These are phyloP conservation scores for Penicillium waksmanii DNA, from an alignment of 495 filamentous ascomycete species.

Conservation along the genomic window DNA sequence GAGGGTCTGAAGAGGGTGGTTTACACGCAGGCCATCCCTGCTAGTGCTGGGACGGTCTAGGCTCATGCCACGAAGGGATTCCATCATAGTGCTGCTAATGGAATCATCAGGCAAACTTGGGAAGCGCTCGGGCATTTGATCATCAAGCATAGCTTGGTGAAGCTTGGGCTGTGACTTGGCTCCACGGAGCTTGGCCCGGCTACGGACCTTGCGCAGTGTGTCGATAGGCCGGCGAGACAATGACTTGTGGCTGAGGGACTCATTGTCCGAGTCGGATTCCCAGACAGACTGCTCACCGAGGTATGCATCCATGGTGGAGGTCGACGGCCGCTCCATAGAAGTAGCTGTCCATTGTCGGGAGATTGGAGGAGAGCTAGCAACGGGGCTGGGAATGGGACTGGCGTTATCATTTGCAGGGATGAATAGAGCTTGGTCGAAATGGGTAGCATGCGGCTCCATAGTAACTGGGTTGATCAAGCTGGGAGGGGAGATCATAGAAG, in stretches of 20 bases:
- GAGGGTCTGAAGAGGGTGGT: constrained; percentile 36
- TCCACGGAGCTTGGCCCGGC: constrained; percentile 47
- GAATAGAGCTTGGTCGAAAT: constrained; percentile 51
- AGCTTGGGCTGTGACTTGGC: constrained; percentile 49
- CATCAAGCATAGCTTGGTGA: constrained; percentile 31
- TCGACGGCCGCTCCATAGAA: constrained; percentile 46
- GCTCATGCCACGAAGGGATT: constrained; percentile 21
- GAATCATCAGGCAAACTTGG: constrained; percentile 38
- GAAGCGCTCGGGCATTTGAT: constrained; percentile 33
- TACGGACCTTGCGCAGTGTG: constrained; percentile 52
- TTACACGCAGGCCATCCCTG: constrained; percentile 28
- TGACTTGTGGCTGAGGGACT: constrained; percentile 42
- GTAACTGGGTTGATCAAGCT: constrained; percentile 48
- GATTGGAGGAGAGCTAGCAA: constrained; percentile 38
- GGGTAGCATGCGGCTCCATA: constrained; percentile 48
- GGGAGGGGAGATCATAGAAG: constrained; percentile 50
- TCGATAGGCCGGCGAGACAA: constrained; percentile 48
- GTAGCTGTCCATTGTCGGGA: constrained; percentile 43
- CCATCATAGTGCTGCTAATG: constrained; percentile 12
- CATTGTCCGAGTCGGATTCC: constrained; percentile 52
- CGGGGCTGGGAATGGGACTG: constrained; percentile 47
- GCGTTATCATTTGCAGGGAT: constrained; percentile 48
- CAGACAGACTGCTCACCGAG: constrained; percentile 48
- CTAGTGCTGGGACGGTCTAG: constrained; percentile 26
- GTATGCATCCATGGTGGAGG: constrained; percentile 45